phyloP scores from a whole-genome alignment of 2,329 filamentous ascomycete genomes.

The Alternaria panax region DNA sequence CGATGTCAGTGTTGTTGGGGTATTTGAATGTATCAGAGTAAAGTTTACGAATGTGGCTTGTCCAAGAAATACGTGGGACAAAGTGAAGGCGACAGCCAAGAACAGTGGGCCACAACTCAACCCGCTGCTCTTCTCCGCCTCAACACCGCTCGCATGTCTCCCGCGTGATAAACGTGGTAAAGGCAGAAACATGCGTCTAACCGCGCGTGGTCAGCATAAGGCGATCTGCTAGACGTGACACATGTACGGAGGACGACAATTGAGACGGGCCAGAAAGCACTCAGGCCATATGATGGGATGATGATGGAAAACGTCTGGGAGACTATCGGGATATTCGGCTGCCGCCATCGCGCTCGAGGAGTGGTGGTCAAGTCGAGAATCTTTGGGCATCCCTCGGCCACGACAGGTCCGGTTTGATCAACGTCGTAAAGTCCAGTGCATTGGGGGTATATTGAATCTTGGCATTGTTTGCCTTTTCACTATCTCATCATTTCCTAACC shows the following conservation, averaged over 20 bases:
- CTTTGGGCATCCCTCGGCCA: not conserved
- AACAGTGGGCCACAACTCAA: not conserved
- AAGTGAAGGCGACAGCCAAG: not conserved
- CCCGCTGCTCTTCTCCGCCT: not conserved
- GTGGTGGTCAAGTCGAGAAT: not conserved
- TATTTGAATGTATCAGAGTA: not conserved
- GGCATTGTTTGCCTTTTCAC: conserved; percentile 27
- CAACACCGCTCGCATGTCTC: not conserved
- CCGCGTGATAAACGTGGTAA: not conserved
- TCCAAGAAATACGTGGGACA: not conserved
- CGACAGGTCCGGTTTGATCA: not conserved
- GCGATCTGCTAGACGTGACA: not conserved
- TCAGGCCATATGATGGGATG: not conserved
- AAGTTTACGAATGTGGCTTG: not conserved
- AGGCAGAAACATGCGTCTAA: not conserved
- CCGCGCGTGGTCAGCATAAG: not conserved
- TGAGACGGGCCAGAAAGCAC: not conserved
- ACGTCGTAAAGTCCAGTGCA: not conserved
- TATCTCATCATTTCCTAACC: conserved; percentile 41
- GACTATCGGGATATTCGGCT: not conserved
- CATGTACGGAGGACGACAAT: not conserved
- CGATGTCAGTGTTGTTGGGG: not conserved
- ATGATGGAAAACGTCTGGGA: not conserved
- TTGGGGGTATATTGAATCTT: conserved; percentile 15
- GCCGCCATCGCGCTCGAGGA: not conserved